These are phyloP conservation scores for Venturia pyrina DNA, from an alignment of 2,329 filamentous ascomycete species.

Conservation along the genomic window DNA sequence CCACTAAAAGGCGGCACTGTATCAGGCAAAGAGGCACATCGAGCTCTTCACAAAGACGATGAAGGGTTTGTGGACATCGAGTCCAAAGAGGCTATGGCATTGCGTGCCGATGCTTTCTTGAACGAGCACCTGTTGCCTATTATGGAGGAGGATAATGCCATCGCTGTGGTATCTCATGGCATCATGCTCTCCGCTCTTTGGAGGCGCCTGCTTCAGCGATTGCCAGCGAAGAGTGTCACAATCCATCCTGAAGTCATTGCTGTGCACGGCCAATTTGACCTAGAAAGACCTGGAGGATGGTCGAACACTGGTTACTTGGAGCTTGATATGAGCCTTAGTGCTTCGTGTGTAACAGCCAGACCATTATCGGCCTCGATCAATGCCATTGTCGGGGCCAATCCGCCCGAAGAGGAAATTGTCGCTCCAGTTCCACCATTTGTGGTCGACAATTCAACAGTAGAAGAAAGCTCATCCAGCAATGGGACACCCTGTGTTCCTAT, in stretches of 20 bases:
- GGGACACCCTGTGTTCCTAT: not conserved
- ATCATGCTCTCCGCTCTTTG: slow-evolving; percentile 66
- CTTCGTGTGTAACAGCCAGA: not conserved
- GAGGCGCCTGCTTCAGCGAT: slow-evolving; percentile 48
- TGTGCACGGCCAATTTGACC: slow-evolving; percentile 16
- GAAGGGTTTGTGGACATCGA: slow-evolving; percentile 51
- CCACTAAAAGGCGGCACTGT: slow-evolving; percentile 24
- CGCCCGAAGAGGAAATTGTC: not conserved
- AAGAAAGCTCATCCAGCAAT: not conserved
- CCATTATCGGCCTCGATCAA: not conserved
- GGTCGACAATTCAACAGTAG: not conserved
- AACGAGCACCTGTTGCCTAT: slow-evolving; percentile 61
- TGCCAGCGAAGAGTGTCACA: slow-evolving; percentile 37
- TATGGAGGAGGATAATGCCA: slow-evolving; percentile 45
- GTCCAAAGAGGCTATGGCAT: slow-evolving; percentile 50
- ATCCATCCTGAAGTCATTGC: slow-evolving; percentile 32
- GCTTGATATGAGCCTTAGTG: not conserved
- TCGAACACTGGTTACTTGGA: slow-evolving; percentile 57
- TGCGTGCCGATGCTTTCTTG: slow-evolving; percentile 25
- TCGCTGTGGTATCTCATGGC: slow-evolving; percentile 73
- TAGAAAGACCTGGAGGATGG: slow-evolving; percentile 50
- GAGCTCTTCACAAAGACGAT: slow-evolving; percentile 29
- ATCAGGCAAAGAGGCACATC: slow-evolving; percentile 29
- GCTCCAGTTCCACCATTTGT: not conserved
- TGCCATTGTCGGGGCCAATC: too few relatives aligned